Evolutionary conservation across 306 rosid genomes (phyloP), one percentile per base, ranked within the genome.

Genomic region (Cajanus cajan): DNA sequence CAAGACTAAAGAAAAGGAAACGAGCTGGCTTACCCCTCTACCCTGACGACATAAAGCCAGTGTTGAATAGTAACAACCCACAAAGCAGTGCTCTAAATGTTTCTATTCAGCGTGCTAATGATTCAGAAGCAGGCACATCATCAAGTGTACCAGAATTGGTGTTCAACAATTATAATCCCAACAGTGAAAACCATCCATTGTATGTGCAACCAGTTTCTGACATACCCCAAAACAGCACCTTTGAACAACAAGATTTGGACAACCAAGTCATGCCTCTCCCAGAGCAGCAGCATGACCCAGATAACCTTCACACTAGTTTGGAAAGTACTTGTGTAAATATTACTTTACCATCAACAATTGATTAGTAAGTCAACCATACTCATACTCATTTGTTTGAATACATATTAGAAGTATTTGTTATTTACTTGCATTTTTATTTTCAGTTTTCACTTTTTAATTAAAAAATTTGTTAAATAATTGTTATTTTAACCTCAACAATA

Each of bases 1-100:
- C 94, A 24, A 90, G 94, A 64, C 55, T 75, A 44, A 94, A 86
- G 82, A 84, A 91, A 64, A 74, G 82, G 25, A 88, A 82, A 65
- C 85, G 96, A 64, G 80, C 88, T 71, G 92, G 92, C 16, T 67
- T 87, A 65, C 91, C 91, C 43, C 40, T 89, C 18, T 93, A 93
- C 79, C 94, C 96, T 44, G 80, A 87, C 8, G 68, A 33, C 13
- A 71, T 93, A 45, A 15, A 44, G 43, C 73, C 59, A 81, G 2
- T 65, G 34, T 6, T 2, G 13, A 22, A 41, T 8, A 2, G 2
- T n/a, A 2, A 3, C 14, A 10, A 3, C 2, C 10, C 28, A 9
- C 4, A 81, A 55, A 71, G 71, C 72, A 54, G 1, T 41, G 31
- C 31, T 28, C 2, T 15, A 86, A 57, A 48, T 64, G 83, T 36